phyloP scores from a whole-genome alignment of 2,329 filamentous ascomycete species.

The Mariannaea elegans region DNA sequence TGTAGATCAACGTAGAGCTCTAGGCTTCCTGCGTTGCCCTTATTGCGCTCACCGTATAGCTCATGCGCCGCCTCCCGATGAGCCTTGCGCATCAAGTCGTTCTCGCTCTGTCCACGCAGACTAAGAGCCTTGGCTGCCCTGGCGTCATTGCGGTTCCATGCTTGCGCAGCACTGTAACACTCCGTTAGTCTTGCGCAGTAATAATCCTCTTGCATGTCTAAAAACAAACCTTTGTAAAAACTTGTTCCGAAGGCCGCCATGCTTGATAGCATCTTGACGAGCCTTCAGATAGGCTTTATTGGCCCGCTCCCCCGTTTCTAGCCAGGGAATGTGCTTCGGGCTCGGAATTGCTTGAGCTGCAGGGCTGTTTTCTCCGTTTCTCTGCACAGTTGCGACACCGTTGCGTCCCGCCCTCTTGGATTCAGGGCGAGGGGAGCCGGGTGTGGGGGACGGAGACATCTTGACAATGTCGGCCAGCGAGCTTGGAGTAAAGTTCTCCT shows the following conservation, averaged over 20 bases:
- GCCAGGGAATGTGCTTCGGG: constrained; percentile 94
- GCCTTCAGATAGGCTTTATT: constrained; percentile 97
- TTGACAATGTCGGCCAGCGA: constrained; percentile 94
- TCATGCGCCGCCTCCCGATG: constrained; percentile 92
- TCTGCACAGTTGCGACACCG: constrained; percentile 70
- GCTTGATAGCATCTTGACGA: constrained; percentile 94
- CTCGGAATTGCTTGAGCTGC: constrained; percentile 85
- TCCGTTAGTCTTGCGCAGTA: constrained; percentile 19
- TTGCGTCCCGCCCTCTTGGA: constrained; percentile 69
- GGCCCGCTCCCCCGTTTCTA: constrained; percentile 89
- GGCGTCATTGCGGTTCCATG: constrained; percentile 98
- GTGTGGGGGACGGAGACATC: constrained; percentile 88
- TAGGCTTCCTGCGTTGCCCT: constrained; percentile 63
- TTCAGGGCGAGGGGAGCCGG: constrained; percentile 66
- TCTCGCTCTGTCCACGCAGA: constrained; percentile 93
- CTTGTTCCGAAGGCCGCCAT: constrained; percentile 95
- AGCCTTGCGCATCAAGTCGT: constrained; percentile 95
- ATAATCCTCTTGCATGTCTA: background rate
- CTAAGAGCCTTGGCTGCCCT: constrained; percentile 95
- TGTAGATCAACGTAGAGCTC: constrained; percentile 97
- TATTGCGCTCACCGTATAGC: constrained; percentile 93
- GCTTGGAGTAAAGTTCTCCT: constrained; percentile 74
- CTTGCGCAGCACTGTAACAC: constrained; percentile 81
- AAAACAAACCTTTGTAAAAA: constrained; percentile 85
- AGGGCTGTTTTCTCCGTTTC: constrained; percentile 78